Conservation (phyloP, 2,329 filamentous ascomycete genomes). For the Calonectria honghensis region DNA sequence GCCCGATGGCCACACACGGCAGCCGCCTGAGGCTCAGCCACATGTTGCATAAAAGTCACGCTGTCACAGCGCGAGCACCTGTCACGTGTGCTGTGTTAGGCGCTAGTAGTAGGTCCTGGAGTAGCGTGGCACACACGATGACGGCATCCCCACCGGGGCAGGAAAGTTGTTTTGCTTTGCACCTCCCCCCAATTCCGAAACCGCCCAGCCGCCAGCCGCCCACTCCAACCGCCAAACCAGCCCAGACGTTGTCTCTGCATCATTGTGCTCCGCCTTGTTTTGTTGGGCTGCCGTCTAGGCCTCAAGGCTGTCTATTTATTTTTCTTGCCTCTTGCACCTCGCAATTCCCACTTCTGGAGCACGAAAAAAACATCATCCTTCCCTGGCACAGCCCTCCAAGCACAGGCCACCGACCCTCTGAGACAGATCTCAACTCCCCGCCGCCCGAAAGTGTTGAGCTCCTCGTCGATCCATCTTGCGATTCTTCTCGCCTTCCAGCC, state of each 20-base stretch:
- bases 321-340: constrained; percentile 13
- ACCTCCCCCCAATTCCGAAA: constrained; percentile 45
- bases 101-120: constrained; percentile 31
- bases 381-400: constrained; percentile 32
- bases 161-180: constrained; percentile 46
- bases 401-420: constrained; percentile 33
- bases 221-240: constrained; percentile 32
- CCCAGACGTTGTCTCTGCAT: constrained; percentile 25
- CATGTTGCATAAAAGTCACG: constrained; percentile 18
- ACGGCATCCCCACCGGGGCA: constrained; percentile 54
- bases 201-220: constrained; percentile 29
- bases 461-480: constrained; percentile 22
- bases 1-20: constrained; percentile 20
- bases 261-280: constrained; percentile 36
- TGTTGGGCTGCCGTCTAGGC: constrained; percentile 26
- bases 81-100: constrained; percentile 54
- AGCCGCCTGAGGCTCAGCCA: constrained; percentile 33
- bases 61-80: constrained; percentile 7
- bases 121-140: constrained; percentile 54
- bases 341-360: constrained; percentile 6
- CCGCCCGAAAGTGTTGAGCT: constrained; percentile 39
- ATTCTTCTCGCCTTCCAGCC: not conserved
- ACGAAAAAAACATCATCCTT: constrained; percentile 34
- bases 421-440: constrained; percentile 31
- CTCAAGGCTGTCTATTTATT: constrained; percentile 1